Evolutionary conservation across 805 yeast species (phyloP), one percentile per base, ranked within the genome.

Genomic region (Starmerella sirachaensis): DNA sequence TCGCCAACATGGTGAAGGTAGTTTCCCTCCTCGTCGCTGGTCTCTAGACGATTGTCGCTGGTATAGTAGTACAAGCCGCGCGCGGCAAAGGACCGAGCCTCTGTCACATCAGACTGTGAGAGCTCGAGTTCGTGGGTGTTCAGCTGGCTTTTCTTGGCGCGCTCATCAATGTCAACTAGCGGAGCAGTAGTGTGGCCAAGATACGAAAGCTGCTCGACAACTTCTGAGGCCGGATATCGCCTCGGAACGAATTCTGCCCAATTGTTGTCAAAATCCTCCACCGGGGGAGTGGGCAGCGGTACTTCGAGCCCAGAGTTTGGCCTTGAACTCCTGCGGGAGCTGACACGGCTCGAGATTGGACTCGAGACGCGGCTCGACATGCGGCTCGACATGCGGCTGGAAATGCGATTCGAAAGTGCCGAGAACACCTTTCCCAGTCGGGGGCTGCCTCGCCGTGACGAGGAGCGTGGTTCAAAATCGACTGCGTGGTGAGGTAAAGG

Each of bases 1-100:
- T 82, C 94, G 9, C 77, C 73, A 1, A 55, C 53, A 0, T 63
- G 50, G 1, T 72, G 62, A 5, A 62, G 60, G 50, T 79, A 76
- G 51, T 81, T 79, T 3, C 82, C 79, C 10, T 69, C 59, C 9
- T 56, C 55, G 52, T 82, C 91, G 16, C 54, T 40, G 12, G 17
- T 31, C 22, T 29, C 31, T 6, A 13, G 13, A 7, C 18, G 33
- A 3, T 18, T 22, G 19, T 17, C 29, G 3, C 26, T 26, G 3
- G 37, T 19, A 28, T 36, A 30, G 40, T 20, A 43, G 35, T 33
- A 45, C 6, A 43, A 10, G 18, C 49, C 49, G 2, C 48, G 33
- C n/a, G 31, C 14, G 2, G 38, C 17, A 23, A 45, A 43, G 3
- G 42, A 27, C 4, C 35, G 27, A 22, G 29, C 37, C 25, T 43